phyloP scores from a whole-genome alignment of 2,329 filamentous ascomycete species.

The Ilyonectria destructans region DNA sequence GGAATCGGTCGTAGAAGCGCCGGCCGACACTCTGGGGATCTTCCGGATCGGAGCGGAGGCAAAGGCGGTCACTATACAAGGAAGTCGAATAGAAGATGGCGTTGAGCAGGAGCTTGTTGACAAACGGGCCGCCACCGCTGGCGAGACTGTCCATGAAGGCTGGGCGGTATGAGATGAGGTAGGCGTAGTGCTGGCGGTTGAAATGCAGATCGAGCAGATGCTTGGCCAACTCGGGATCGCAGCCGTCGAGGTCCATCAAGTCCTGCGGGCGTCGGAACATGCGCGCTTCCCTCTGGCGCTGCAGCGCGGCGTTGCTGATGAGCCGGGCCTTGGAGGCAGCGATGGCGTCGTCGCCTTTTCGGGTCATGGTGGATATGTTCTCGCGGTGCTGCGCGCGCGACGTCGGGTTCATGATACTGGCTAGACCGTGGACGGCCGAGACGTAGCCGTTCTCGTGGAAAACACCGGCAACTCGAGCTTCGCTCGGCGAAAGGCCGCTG shows the following conservation, averaged over 20 bases:
- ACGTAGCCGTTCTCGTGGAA: slow-evolving; percentile 55
- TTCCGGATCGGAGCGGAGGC: slow-evolving; percentile 52
- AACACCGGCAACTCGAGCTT: slow-evolving; percentile 55
- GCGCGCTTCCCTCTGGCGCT: slow-evolving; percentile 52
- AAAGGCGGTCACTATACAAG: slow-evolving; percentile 57
- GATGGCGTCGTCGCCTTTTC: slow-evolving; percentile 48
- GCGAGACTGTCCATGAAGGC: slow-evolving; percentile 58
- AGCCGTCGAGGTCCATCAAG: slow-evolving; percentile 56
- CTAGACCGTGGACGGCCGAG: slow-evolving; percentile 54
- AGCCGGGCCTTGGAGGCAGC: slow-evolving; percentile 53
- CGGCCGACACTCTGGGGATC: slow-evolving; percentile 55
- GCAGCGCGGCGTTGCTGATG: slow-evolving; percentile 56
- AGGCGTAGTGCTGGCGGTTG: slow-evolving; percentile 56
- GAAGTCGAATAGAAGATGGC: slow-evolving; percentile 59
- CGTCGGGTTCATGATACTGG: slow-evolving; percentile 55
- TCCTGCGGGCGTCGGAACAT: slow-evolving; percentile 51
- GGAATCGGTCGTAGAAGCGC: slow-evolving; percentile 58
- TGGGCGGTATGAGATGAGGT: slow-evolving; percentile 58
- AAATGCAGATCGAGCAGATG: slow-evolving; percentile 58
- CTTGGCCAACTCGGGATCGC: slow-evolving; percentile 53
- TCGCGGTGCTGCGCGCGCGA: slow-evolving; percentile 49
- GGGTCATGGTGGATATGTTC: slow-evolving; percentile 50
- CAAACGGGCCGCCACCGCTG: slow-evolving; percentile 54
- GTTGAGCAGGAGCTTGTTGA: slow-evolving; percentile 58
- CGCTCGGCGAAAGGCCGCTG: slow-evolving; percentile 52